Evolutionary conservation across 305 asterid genomes (phyloP), one percentile per base, ranked within the genome.

Genomic region (Fraxinus xanthoxyloides): DNA sequence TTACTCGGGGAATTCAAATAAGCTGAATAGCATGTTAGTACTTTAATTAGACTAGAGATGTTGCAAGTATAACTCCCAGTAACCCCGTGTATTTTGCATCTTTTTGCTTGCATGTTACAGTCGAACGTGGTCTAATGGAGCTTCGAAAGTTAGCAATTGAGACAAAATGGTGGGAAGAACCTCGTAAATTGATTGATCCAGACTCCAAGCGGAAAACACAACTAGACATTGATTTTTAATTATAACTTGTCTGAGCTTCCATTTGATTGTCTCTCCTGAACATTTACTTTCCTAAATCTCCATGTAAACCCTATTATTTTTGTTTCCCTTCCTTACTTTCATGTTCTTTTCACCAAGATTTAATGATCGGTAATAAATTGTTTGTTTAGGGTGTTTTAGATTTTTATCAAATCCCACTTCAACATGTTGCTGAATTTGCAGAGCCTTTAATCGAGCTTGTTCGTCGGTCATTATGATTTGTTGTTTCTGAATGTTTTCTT

Each of bases 91-190:
- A 9, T 19, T 59, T 34, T 77, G 77, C 21, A 9, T 40, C 13
- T 69, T 15, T 46, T 78, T 76, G 63, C 79, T 78, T 79, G 36
- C 46, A 28, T 81, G 65, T 79, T 13, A 79, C 89, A 95, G 98
- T 84, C 24, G 98, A 95, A 79, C 97, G 97, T 0, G 98, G 97
- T 4, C 87, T 92, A 51, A 48, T 88, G 83, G 98, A 95, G 93
- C 91, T 95, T 26, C 92, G 92, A 85, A 95, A 88, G 85, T 80
- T 95, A 85, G 97, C 97, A 40, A 61, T 94, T 23, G 99, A 94
- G 89, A 87, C 89, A 38, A 93, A 94, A 85, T 78, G 94, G 81
- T 95, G 98, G 98, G 93, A 94, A 83, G 92, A 90, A 86, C 86
- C 93, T 17, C 97, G 99, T 12, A 85, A 85, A 80, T 43, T 67